phyloP scores from a whole-genome alignment of 2,329 filamentous ascomycete genomes.

The Tolypocladium ophioglossoides region DNA sequence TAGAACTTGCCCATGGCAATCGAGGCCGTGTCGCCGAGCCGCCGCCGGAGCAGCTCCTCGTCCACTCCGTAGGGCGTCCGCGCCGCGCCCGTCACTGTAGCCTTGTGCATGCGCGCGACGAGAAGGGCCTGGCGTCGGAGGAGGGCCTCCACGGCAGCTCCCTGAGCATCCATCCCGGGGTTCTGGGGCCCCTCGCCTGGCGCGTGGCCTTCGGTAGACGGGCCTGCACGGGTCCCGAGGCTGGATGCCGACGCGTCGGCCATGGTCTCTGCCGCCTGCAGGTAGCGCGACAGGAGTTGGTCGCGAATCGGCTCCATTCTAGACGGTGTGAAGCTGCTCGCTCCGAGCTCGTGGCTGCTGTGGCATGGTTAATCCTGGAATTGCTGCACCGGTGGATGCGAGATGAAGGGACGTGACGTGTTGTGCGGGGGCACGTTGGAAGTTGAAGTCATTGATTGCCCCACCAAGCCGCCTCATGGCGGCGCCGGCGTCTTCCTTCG shows the following conservation, averaged over 20 bases:
- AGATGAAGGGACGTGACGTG: background rate
- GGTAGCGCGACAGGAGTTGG: slow-evolving; percentile 14
- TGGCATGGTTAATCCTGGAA: no score
- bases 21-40: slow-evolving; percentile 45
- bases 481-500: no score
- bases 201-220: background rate
- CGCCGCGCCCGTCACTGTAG: background rate
- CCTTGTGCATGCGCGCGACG: slow-evolving; percentile 13
- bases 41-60: slow-evolving; percentile 20
- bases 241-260: background rate
- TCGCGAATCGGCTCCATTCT: slow-evolving; percentile 11
- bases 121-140: slow-evolving; percentile 17
- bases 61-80: background rate
- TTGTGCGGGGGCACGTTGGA: background rate
- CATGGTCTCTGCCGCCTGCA: slow-evolving; percentile 11
- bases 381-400: background rate
- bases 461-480: no score
- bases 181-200: background rate
- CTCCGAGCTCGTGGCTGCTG: background rate
- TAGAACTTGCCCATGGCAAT: slow-evolving; percentile 59
- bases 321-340: fast-evolving
- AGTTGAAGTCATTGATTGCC: background rate
- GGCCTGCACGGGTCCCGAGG: background rate
- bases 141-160: slow-evolving; percentile 13
- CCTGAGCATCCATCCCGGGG: slow-evolving; percentile 2